Percentiles rank a stretch among this genome's conserved stretches.
Evolutionary conservation across 768 basidiomycete genomes (phyloP).

Genomic region (Lentinula lateritia): DNA sequence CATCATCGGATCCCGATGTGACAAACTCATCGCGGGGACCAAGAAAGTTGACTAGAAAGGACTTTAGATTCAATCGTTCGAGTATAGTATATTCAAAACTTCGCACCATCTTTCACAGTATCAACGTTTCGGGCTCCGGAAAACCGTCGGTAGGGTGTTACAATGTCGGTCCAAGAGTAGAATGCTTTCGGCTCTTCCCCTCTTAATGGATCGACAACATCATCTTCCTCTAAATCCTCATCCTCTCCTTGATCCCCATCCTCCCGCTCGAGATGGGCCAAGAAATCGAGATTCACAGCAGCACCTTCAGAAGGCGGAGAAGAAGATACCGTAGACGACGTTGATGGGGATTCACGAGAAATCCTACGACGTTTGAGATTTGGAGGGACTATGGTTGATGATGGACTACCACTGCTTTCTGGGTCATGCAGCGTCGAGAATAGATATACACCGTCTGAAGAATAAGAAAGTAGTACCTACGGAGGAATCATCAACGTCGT

Average conservation of each 20-base stretch:
- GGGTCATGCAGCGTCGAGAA: slow-evolving; percentile 71
- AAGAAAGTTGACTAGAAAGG: slow-evolving; percentile 67
- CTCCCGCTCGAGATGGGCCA: slow-evolving; percentile 18
- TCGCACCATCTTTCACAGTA: slow-evolving; percentile 83
- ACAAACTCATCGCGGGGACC: slow-evolving; percentile 76
- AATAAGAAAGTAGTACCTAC: slow-evolving; percentile 59
- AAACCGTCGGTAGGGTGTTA: slow-evolving; percentile 62
- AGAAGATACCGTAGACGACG: not conserved
- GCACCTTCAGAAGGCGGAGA: slow-evolving; percentile 1
- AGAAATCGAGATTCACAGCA: slow-evolving; percentile 24
- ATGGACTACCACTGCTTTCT: slow-evolving; percentile 13
- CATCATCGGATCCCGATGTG: slow-evolving; percentile 82
- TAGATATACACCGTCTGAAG: slow-evolving; percentile 64
- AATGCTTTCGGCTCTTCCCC: slow-evolving; percentile 19
- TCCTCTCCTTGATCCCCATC: slow-evolving; percentile 23
- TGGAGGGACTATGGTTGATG: slow-evolving; percentile 25
- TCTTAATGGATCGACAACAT: slow-evolving; percentile 20
- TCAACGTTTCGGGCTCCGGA: slow-evolving; percentile 71
- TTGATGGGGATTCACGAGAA: slow-evolving; percentile 13
- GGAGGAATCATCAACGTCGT: slow-evolving; percentile 10
- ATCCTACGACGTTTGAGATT: slow-evolving; percentile 18
- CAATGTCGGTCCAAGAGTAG: slow-evolving; percentile 38
- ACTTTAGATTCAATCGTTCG: not conserved
- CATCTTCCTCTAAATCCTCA: slow-evolving; percentile 26
- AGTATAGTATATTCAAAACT: not conserved